A percentile compares a stretch with the other conserved stretches of the same genome.
These are phyloP conservation scores for Alternaria arbusti DNA, from an alignment of 2,329 filamentous ascomycete genomes.

Conservation along the genomic window DNA sequence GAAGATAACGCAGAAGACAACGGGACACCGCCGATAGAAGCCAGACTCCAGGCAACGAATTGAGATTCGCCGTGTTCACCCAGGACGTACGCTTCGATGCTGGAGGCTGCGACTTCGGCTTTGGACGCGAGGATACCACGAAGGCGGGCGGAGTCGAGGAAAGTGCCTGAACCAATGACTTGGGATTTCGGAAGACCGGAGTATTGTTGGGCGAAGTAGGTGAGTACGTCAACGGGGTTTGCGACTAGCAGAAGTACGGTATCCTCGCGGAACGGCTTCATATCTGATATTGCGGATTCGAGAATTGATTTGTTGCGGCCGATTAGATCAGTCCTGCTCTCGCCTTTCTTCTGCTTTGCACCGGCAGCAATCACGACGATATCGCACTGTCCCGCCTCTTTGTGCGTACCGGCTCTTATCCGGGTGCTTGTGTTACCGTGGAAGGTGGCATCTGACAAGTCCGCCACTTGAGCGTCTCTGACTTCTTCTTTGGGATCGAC, in stretches of 20 bases:
- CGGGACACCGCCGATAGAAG: constrained; percentile 16
- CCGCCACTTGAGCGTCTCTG: constrained; percentile 27
- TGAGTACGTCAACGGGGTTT: constrained; percentile 31
- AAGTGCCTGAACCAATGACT: constrained; percentile 28
- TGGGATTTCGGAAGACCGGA: constrained; percentile 17
- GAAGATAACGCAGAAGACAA: neutral
- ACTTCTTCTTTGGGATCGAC: constrained; percentile 31
- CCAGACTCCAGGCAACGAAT: constrained; percentile 25
- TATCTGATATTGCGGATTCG: constrained; percentile 24
- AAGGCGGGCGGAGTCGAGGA: constrained; percentile 27
- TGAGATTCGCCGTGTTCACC: constrained; percentile 28
- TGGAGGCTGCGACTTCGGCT: constrained; percentile 16
- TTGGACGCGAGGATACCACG: constrained; percentile 18
- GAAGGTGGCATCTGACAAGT: constrained; percentile 24
- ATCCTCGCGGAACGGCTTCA: constrained; percentile 24
- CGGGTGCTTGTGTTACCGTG: constrained; percentile 26
- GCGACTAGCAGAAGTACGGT: constrained; percentile 27
- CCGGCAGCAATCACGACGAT: constrained; percentile 29
- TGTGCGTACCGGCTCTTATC: constrained; percentile 27
- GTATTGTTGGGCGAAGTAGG: constrained; percentile 26
- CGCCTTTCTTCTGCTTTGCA: constrained; percentile 31
- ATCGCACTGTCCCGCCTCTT: constrained; percentile 31
- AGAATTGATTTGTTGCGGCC: constrained; percentile 31
- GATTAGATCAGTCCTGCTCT: constrained; percentile 27
- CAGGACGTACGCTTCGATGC: constrained; percentile 24